A percentile compares a stretch with the other conserved stretches of the same genome.
Conservation (phyloP, 73 alveolate species). For the Stentor roeselii region DNA sequence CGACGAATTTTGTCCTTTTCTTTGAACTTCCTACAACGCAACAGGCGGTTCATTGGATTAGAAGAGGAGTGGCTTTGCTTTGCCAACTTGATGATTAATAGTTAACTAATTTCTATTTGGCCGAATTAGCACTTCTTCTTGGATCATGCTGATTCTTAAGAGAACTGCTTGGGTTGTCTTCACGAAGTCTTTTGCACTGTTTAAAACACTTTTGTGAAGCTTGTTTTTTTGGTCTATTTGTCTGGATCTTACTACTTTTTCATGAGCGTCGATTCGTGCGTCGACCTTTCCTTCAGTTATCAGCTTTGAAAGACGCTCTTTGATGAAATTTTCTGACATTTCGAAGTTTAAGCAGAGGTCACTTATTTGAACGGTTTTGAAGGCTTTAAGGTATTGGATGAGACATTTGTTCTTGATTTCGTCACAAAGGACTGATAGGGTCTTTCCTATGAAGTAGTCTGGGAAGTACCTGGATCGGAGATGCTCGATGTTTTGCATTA, state of each 20-base stretch:
- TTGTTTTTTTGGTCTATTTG: not conserved
- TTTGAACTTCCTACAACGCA: conserved; percentile 94
- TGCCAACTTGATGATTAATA: conserved; percentile 56
- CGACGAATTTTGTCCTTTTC: conserved; percentile 97
- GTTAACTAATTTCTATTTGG: not conserved
- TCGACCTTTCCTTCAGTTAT: conserved; percentile 8
- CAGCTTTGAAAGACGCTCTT: not conserved
- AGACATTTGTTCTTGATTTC: conserved; percentile 9
- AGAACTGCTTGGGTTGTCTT: not conserved
- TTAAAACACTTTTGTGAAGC: not conserved
- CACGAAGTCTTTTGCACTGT: not conserved
- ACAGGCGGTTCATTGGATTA: conserved; percentile 96
- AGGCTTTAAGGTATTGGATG: not conserved
- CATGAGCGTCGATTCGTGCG: not conserved
- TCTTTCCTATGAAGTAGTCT: not conserved
- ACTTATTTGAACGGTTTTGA: not conserved
- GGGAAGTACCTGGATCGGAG: not conserved
- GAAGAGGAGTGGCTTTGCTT: conserved; percentile 98
- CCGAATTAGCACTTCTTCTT: not conserved
- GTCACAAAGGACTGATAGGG: not conserved
- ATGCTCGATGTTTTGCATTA: not conserved
- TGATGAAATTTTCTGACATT: not conserved
- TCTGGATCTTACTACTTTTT: not conserved
- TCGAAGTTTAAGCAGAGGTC: not conserved
- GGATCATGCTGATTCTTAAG: not conserved